Evolutionary conservation across 208 protist species (phyloP).

Genomic region (Trypanosoma boissoni): DNA sequence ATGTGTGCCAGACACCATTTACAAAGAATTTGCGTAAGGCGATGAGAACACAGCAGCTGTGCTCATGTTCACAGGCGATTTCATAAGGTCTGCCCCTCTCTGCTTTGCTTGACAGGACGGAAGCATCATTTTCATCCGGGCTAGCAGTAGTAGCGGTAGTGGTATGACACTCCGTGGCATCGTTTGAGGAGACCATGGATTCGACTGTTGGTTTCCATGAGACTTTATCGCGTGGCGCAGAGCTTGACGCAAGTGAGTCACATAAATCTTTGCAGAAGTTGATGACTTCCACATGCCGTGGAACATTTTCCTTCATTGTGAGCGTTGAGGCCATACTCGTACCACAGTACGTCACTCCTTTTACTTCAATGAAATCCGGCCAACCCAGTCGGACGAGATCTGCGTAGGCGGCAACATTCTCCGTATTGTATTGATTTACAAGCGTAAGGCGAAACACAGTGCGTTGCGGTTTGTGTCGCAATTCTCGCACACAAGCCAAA

Average conservation of each 20-base stretch:
- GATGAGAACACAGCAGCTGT: slow-evolving; percentile 92
- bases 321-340: slow-evolving; percentile 75
- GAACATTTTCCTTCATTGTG: slow-evolving; percentile 93
- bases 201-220: slow-evolving; percentile 1
- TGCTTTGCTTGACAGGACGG: slow-evolving; percentile 23
- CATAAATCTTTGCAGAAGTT: slow-evolving; percentile 80
- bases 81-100: slow-evolving; percentile 69
- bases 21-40: slow-evolving; percentile 82
- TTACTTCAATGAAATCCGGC: slow-evolving; percentile 96
- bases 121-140: neutral
- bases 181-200: neutral
- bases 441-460: slow-evolving; percentile 97
- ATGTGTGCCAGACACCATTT: slow-evolving; percentile 82
- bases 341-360: slow-evolving; percentile 94
- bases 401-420: slow-evolving; percentile 69
- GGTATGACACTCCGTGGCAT: neutral
- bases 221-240: slow-evolving; percentile 14
- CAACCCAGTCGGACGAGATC: slow-evolving; percentile 87
- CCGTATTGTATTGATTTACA: slow-evolving; percentile 93
- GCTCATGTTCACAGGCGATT: slow-evolving; percentile 91
- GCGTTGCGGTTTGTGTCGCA: slow-evolving; percentile 85
- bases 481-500: slow-evolving; percentile 78
- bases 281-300: slow-evolving; percentile 93
- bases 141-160: neutral
- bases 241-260: slow-evolving; percentile 32